Percentiles rank a stretch among this genome's conserved stretches.
Conservation (phyloP, 768 basidiomycete species). For the Suillus paluster region DNA sequence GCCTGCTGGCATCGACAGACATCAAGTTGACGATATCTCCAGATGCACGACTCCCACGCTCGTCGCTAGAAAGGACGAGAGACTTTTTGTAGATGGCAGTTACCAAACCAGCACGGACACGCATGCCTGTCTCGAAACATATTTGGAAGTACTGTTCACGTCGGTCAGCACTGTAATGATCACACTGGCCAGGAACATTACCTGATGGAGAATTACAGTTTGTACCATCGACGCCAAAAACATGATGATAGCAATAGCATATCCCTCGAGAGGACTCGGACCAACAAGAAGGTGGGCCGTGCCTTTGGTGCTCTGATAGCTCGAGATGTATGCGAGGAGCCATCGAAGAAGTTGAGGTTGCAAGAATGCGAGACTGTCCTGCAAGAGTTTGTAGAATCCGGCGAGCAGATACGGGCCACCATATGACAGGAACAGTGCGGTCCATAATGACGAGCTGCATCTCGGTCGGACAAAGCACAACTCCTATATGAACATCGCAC, state of each 20-base stretch:
- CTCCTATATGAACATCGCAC: constrained; percentile 24
- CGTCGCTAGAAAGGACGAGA: constrained; percentile 84
- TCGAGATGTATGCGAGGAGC: constrained; percentile 80
- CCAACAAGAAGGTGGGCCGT: constrained; percentile 25
- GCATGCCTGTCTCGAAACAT: constrained; percentile 87
- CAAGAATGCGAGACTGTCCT: constrained; percentile 80
- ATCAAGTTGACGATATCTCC: constrained; percentile 96
- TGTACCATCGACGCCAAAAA: constrained; percentile 80
- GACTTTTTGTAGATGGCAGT: constrained; percentile 87
- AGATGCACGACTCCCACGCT: constrained; percentile 68
- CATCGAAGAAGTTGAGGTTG: constrained; percentile 88
- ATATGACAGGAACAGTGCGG: constrained; percentile 76
- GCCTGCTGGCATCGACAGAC: constrained; percentile 80
- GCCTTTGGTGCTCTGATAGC: constrained; percentile 61
- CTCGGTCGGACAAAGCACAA: background rate
- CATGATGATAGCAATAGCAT: constrained; percentile 78
- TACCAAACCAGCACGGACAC: constrained; percentile 89
- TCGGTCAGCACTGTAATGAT: constrained; percentile 2
- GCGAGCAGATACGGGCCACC: constrained; percentile 76
- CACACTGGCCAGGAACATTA: constrained; percentile 25
- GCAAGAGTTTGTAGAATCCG: constrained; percentile 67
- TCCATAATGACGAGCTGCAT: constrained; percentile 66
- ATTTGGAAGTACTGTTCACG: constrained; percentile 77
- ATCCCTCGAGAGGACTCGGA: constrained; percentile 63
- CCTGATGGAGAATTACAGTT: constrained; percentile 81